Evolutionary conservation across 2,329 filamentous ascomycete genomes (phyloP).

Genomic region (Venturia oleaginea): DNA sequence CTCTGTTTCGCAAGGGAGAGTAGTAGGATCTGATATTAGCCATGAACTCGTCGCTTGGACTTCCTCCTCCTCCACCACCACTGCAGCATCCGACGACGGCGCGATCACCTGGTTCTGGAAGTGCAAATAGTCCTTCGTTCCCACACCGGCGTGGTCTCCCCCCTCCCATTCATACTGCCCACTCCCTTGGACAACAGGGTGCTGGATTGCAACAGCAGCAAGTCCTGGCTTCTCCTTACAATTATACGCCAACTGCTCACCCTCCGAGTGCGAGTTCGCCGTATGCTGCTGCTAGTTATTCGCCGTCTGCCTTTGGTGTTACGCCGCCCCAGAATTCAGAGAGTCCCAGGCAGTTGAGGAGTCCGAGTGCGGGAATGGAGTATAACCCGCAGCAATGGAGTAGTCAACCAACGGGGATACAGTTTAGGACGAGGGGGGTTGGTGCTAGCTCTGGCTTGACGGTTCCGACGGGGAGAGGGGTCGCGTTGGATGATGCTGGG

Average conservation of each 20-base stretch:
- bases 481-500: conserved; percentile 12
- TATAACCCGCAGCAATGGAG: conserved; percentile 14
- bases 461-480: neutral
- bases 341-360: neutral
- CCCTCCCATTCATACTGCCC: neutral
- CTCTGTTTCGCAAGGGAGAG: neutral
- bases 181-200: conserved; percentile 1
- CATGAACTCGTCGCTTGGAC: neutral
- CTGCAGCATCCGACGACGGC: neutral
- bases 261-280: neutral
- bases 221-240: neutral
- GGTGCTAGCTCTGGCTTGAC: conserved; percentile 4
- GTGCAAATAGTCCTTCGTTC: conserved; percentile 3
- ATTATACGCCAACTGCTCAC: neutral
- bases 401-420: conserved; percentile 2
- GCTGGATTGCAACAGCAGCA: neutral
- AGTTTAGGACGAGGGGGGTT: neutral
- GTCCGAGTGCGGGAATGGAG: neutral
- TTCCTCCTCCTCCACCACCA: conserved; percentile 9
- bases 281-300: neutral
- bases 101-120: conserved; percentile 4
- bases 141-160: neutral
- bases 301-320: neutral
- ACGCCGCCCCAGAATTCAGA: neutral
- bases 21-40: neutral